These are phyloP conservation scores for Ensete glaucum DNA, from an alignment of 176 grass and related monocot genomes.

Conservation along the genomic window DNA sequence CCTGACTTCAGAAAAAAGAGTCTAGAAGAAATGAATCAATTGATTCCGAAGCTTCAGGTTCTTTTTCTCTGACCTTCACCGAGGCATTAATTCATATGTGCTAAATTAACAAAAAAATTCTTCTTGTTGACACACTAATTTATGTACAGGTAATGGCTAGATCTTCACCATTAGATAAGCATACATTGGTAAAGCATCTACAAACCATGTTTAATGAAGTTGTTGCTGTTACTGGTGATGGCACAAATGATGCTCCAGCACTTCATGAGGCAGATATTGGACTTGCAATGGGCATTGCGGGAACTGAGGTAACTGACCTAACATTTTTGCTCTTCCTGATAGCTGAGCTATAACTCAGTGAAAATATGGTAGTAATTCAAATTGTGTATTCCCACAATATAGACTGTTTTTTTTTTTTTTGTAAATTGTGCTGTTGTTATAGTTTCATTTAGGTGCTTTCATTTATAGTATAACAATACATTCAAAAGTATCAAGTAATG, in stretches of 20 bases:
- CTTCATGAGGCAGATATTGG: conserved; percentile 94
- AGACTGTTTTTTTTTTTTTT: no score
- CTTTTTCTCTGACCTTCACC: conserved; percentile 21
- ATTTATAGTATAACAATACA: background rate
- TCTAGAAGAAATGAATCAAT: conserved; percentile 55
- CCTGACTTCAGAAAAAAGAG: conserved; percentile 80
- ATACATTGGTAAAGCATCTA: conserved; percentile 65
- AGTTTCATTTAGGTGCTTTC: background rate
- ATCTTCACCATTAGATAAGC: conserved; percentile 83
- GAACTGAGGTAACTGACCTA: conserved; percentile 56
- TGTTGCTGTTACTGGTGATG: conserved; percentile 97
- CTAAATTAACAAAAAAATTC: conserved; percentile 3
- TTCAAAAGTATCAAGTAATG: background rate
- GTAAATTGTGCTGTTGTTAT: no score
- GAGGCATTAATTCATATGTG: conserved; percentile 7
- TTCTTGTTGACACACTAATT: conserved; percentile 13
- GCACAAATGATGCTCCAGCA: conserved; percentile 88
- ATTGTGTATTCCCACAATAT: background rate
- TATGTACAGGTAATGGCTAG: conserved; percentile 66
- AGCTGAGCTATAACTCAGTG: background rate
- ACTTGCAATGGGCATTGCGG: conserved; percentile 93
- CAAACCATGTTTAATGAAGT: conserved; percentile 63
- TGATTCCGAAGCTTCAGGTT: conserved; percentile 95
- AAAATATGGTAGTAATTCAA: background rate
- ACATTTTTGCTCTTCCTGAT: background rate